Conservation (phyloP, 345 rosid species). For the Carallia brachiata region DNA sequence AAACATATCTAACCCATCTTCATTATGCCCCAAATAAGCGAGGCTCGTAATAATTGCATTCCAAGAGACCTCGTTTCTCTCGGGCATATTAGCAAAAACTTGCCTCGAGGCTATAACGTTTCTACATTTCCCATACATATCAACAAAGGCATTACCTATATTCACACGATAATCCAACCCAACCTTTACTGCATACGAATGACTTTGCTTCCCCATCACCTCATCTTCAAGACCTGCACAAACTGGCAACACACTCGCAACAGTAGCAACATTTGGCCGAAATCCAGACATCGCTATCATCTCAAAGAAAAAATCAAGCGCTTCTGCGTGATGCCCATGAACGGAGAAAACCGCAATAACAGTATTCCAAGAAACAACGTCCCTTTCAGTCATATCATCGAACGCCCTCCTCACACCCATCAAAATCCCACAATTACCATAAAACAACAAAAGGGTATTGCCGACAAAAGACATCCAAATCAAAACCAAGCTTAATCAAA, state of each 20-base stretch:
- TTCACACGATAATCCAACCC: conserved; percentile 39
- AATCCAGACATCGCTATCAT: conserved; percentile 31
- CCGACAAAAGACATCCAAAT: conserved; percentile 36
- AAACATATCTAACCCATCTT: conserved; percentile 36
- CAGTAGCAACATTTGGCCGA: conserved; percentile 36
- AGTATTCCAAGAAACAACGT: conserved; percentile 45
- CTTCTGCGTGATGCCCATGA: conserved; percentile 26
- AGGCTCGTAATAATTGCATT: conserved; percentile 34
- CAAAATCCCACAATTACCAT: conserved; percentile 30
- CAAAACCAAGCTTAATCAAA: conserved; percentile 50
- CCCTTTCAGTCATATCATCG: conserved; percentile 50
- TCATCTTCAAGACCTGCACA: conserved; percentile 22
- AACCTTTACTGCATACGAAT: conserved; percentile 33
- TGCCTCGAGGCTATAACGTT: conserved; percentile 25
- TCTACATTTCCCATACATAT: conserved; percentile 50
- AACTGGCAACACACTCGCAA: conserved; percentile 28
- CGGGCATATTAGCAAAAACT: conserved; percentile 41
- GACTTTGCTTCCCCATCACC: conserved; percentile 35
- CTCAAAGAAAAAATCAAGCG: conserved; percentile 27
- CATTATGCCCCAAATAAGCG: conserved; percentile 25
- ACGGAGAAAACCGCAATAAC: conserved; percentile 33
- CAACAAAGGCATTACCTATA: conserved; percentile 47
- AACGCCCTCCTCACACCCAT: conserved; percentile 28
- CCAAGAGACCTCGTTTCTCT: conserved; percentile 47
- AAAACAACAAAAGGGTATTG: conserved; percentile 41